Percentiles rank a stretch among this genome's conserved stretches.
Evolutionary conservation across 2,329 filamentous ascomycete genomes (phyloP).

Genomic region (Epichloe bromicola): DNA sequence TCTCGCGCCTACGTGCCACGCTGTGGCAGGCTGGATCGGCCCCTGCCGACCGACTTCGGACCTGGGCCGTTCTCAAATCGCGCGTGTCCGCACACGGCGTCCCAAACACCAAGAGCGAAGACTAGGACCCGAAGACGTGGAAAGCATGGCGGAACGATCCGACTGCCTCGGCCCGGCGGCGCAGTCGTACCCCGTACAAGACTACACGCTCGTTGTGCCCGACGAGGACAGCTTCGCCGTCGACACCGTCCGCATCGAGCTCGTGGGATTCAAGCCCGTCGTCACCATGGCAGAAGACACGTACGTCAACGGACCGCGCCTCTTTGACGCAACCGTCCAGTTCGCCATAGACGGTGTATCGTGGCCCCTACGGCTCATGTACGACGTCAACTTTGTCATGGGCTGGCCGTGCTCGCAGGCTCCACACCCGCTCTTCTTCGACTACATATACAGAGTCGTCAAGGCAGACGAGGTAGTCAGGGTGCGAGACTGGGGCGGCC

Average conservation of each 20-base stretch:
- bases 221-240: conserved; percentile 43
- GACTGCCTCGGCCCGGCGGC: conserved; percentile 55
- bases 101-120: conserved; percentile 33
- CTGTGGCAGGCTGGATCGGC: conserved; percentile 62
- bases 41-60: conserved; percentile 56
- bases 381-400: conserved; percentile 53
- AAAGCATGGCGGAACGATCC: conserved; percentile 53
- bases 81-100: conserved; percentile 48
- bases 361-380: conserved; percentile 49
- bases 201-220: conserved; percentile 51
- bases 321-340: conserved; percentile 48
- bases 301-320: conserved; percentile 22
- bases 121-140: conserved; percentile 45
- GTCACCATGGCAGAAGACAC: conserved; percentile 17
- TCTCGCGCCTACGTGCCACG: conserved; percentile 56
- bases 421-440: conserved; percentile 59
- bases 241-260: conserved; percentile 57
- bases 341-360: conserved; percentile 51
- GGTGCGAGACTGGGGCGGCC: conserved; percentile 51
- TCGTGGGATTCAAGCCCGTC: conserved; percentile 43
- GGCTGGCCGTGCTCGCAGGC: conserved; percentile 51
- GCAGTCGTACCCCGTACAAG: conserved; percentile 48
- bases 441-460: conserved; percentile 49
- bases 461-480: conserved; percentile 52
- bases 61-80: conserved; percentile 55